Conservation (phyloP, 1,284 basidiomycete genomes). For the Leucoagaricus sp. region DNA sequence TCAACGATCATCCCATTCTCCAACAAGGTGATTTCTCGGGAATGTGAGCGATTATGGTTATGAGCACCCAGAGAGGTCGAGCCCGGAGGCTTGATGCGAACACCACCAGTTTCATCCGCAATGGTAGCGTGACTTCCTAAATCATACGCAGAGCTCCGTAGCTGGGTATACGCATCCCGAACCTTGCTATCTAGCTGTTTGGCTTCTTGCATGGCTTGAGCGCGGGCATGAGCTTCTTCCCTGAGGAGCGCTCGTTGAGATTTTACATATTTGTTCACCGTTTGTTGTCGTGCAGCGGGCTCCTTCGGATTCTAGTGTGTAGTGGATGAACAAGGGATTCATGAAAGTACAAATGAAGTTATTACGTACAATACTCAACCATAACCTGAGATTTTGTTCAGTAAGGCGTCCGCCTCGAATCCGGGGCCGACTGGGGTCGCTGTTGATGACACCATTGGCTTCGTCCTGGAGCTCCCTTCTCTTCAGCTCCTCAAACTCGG, state of each 20-base stretch:
- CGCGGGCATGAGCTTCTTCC: conserved; percentile 73
- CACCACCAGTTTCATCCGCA: conserved; percentile 56
- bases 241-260: conserved; percentile 70
- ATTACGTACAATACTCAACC: conserved; percentile 76
- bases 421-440: conserved; percentile 56
- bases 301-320: conserved; percentile 78
- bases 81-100: conserved; percentile 67
- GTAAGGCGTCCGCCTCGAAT: conserved; percentile 71
- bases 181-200: conserved; percentile 71
- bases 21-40: conserved; percentile 75
- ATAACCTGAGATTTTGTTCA: conserved; percentile 83
- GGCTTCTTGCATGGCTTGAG: conserved; percentile 75
- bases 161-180: conserved; percentile 75
- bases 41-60: conserved; percentile 48
- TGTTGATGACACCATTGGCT: conserved; percentile 45
- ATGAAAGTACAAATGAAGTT: conserved; percentile 12
- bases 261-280: conserved; percentile 70
- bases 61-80: conserved; percentile 26
- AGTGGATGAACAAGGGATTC: conserved; percentile 17
- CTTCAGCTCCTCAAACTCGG: conserved; percentile 77
- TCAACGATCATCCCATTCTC: conserved; percentile 88
- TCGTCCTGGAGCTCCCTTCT: conserved; percentile 75
- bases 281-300: conserved; percentile 74
- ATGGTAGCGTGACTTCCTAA: conserved; percentile 46
- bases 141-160: conserved; percentile 77